Evolutionary conservation across 768 basidiomycete species (phyloP).

Genomic region (Pholiota molesta): DNA sequence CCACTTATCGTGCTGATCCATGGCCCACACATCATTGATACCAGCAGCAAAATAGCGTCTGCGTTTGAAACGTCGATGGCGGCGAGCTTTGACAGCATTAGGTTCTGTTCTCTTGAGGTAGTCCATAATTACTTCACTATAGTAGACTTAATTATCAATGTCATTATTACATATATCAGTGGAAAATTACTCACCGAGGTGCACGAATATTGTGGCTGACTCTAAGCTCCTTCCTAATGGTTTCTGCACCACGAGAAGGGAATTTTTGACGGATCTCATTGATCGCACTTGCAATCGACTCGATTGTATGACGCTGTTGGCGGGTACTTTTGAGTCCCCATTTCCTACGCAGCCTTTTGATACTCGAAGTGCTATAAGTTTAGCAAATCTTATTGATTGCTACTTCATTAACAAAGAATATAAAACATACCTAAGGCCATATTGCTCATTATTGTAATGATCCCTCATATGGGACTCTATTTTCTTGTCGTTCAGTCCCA

Average conservation of each 20-base stretch:
- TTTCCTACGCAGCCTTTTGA: slow-evolving; percentile 1
- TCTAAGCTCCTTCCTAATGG: slow-evolving; percentile 5
- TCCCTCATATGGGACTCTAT: slow-evolving; percentile 3
- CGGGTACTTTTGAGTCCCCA: slow-evolving; percentile 4
- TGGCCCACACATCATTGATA: slow-evolving; percentile 37
- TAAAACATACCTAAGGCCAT: slow-evolving; percentile 1
- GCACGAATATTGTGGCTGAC: not conserved
- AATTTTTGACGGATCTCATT: slow-evolving; percentile 2
- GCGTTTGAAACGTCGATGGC: slow-evolving; percentile 25
- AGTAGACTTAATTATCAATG: too few species aligned
- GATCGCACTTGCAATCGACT: slow-evolving; percentile 7
- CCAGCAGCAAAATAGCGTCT: slow-evolving; percentile 42
- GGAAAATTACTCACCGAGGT: slow-evolving; percentile 8
- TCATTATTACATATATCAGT: too few species aligned
- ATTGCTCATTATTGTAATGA: not conserved
- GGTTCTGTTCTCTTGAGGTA: slow-evolving; percentile 16
- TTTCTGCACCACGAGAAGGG: slow-evolving; percentile 10
- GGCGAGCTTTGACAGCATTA: slow-evolving; percentile 21
- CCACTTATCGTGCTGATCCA: slow-evolving; percentile 55
- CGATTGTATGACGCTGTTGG: slow-evolving; percentile 7
- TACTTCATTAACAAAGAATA: too few species aligned
- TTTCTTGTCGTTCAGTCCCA: slow-evolving; percentile 2
- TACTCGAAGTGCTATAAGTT: too few species aligned
- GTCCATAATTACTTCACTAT: slow-evolving; percentile 2
- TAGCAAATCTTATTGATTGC: too few species aligned